Percentiles rank a stretch among this genome's conserved stretches.
Conservation (phyloP, 2,329 filamentous ascomycete species). For the Fusarium mangiferae region DNA sequence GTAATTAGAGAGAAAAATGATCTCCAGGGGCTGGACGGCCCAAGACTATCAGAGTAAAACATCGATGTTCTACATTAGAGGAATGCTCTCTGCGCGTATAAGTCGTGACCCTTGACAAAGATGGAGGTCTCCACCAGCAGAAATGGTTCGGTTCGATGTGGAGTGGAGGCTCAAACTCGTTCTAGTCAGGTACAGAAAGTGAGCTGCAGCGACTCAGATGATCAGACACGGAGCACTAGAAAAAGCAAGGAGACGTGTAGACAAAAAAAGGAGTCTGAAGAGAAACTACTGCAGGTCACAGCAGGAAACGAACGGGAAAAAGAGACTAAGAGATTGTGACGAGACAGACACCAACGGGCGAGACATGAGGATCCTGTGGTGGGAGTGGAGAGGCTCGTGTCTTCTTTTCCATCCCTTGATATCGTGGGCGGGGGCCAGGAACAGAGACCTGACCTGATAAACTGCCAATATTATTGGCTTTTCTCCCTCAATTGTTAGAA, state of each 20-base stretch:
- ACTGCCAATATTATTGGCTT: constrained; percentile 38
- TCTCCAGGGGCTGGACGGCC: constrained; percentile 32
- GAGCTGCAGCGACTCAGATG: constrained; percentile 31
- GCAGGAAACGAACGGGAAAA: neutral
- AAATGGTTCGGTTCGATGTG: neutral
- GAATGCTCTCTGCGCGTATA: constrained; percentile 35
- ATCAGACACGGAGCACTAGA: constrained; percentile 16
- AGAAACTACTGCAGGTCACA: constrained; percentile 15
- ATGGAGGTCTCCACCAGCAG: constrained; percentile 2
- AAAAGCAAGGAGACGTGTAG: constrained; percentile 15
- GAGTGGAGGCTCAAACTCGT: neutral
- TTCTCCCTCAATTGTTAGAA: constrained; percentile 23
- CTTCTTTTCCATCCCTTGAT: constrained; percentile 26
- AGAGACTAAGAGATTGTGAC: constrained; percentile 23
- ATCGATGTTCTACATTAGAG: constrained; percentile 29
- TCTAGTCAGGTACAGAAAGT: constrained; percentile 26
- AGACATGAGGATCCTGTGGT: constrained; percentile 24
- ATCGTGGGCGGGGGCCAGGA: constrained; percentile 9
- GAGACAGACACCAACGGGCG: constrained; percentile 26
- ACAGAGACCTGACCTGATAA: constrained; percentile 23
- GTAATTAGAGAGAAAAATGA: constrained; percentile 17
- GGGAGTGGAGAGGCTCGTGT: neutral
- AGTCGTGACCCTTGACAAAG: constrained; percentile 31
- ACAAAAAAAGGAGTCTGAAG: constrained; percentile 18
- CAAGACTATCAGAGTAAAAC: constrained; percentile 22